phyloP scores from a whole-genome alignment of 1,284 basidiomycete genomes.

The Moniliophthora roreri region DNA sequence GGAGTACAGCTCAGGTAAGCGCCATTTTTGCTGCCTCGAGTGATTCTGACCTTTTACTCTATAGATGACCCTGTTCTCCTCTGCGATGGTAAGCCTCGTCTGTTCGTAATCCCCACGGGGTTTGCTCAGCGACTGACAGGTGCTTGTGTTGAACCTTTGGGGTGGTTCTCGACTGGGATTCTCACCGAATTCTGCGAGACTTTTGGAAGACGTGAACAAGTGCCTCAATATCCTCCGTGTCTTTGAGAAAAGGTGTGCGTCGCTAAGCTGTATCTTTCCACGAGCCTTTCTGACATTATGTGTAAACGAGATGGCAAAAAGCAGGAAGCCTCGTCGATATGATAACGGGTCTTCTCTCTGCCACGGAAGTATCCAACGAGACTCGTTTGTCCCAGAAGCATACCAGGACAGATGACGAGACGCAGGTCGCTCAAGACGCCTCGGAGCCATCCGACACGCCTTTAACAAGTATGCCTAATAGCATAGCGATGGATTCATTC shows the following conservation, averaged over 20 bases:
- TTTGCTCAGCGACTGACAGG: not conserved
- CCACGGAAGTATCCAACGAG: not conserved
- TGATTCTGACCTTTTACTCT: not conserved
- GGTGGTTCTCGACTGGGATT: not conserved
- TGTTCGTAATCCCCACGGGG: not conserved
- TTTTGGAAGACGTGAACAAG: not conserved
- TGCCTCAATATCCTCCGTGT: not conserved
- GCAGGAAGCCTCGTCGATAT: not conserved
- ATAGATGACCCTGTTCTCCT: not conserved
- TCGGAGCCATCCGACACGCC: not conserved
- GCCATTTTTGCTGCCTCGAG: not conserved
- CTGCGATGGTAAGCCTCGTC: not conserved
- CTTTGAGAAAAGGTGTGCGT: not conserved
- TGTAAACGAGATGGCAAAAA: not conserved
- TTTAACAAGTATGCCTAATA: constrained; percentile 6
- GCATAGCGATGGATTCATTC: too few species aligned
- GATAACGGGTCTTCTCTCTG: not conserved
- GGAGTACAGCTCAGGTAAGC: not conserved
- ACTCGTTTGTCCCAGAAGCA: not conserved
- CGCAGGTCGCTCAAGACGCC: not conserved
- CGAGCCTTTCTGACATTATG: not conserved
- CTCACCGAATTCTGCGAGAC: not conserved
- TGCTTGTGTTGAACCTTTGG: constrained; percentile 1
- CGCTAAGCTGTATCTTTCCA: not conserved
- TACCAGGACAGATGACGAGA: not conserved